phyloP scores from a whole-genome alignment of 1,284 basidiomycete genomes.

The Albatrellus sp. region DNA sequence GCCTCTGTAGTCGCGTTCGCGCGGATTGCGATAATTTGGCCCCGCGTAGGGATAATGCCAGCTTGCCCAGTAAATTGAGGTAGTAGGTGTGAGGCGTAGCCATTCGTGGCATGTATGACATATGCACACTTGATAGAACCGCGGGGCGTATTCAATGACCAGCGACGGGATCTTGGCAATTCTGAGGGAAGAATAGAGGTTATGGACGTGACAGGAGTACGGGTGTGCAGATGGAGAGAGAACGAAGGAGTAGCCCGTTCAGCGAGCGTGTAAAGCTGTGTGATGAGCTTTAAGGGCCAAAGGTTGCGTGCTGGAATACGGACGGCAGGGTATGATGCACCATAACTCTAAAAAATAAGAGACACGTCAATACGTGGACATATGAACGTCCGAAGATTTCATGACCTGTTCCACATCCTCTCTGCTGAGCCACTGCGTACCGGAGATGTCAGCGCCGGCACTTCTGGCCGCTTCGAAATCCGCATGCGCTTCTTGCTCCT shows the following conservation, averaged over 20 bases:
- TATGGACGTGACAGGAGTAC: constrained; percentile 50
- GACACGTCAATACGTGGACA: not conserved
- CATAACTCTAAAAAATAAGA: constrained; percentile 32
- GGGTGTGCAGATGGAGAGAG: constrained; percentile 49
- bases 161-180: constrained; percentile 19
- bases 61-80: constrained; percentile 40
- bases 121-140: constrained; percentile 43
- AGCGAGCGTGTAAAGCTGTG: constrained; percentile 41
- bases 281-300: constrained; percentile 70
- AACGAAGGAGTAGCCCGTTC: constrained; percentile 20
- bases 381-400: constrained; percentile 5
- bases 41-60: constrained; percentile 61
- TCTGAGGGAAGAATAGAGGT: constrained; percentile 10
- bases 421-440: constrained; percentile 33
- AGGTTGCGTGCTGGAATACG: constrained; percentile 46
- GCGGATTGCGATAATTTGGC: constrained; percentile 56
- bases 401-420: constrained; percentile 37
- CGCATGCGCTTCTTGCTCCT: constrained; percentile 22
- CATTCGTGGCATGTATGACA: constrained; percentile 75
- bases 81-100: constrained; percentile 55
- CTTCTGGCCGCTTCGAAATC: constrained; percentile 42
- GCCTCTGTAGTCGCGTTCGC: constrained; percentile 28
- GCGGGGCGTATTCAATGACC: constrained; percentile 44
- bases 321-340: constrained; percentile 39
- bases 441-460: constrained; percentile 37